Evolutionary conservation across 495 filamentous ascomycete genomes (phyloP), one percentile per base, ranked within the genome.

Genomic region (Diplogelasinospora grovesii): DNA sequence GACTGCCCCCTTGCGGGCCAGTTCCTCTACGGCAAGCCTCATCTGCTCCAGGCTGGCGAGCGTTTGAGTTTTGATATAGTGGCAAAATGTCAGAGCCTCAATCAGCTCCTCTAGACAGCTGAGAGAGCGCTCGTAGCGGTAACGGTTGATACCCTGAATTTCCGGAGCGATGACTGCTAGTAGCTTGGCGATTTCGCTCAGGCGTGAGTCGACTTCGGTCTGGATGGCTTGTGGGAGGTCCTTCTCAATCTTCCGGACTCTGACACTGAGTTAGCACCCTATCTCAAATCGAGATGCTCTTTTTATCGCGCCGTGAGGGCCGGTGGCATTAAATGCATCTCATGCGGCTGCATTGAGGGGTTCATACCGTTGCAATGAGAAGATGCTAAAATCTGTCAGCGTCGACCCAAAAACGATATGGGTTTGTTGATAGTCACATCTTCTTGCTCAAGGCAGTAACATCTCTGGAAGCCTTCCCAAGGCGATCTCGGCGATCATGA

Each of bases 391-490:
- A 8, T 53, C 31, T 42, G 45, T 40, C 15, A 36, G 21, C 13
- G 13, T 16, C n/a, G 0, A 9, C 19, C 11, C 4, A 15, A 35
- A 4, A 26, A 4, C 11, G 4, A 20, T 29, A 21, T 14, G 9
- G 13, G 14, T n/a, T n/a, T n/a, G 20, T 10, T 3, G 28, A 44
- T 21, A 39, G 68, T 67, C 63, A 95, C 92, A 96, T 93, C 70
- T 97, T 97, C 73, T 98, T 98, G 65, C 88, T 95, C 27, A 86
- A 59, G 0, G 85, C 89, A 6, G 93, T 98, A 45, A 97, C 82
- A 64, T 97, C 92, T 27, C 90, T 70, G 10, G 83, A 88, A 2
- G 79, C 79, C 64, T 96, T 97, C 44, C 90, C 86, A 40, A 95
- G 75, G 19, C 83, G 76, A 62, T 95, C 89, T 24, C 92, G 79